Conservation (phyloP, 768 basidiomycete genomes). For the Inosperma sp. region DNA sequence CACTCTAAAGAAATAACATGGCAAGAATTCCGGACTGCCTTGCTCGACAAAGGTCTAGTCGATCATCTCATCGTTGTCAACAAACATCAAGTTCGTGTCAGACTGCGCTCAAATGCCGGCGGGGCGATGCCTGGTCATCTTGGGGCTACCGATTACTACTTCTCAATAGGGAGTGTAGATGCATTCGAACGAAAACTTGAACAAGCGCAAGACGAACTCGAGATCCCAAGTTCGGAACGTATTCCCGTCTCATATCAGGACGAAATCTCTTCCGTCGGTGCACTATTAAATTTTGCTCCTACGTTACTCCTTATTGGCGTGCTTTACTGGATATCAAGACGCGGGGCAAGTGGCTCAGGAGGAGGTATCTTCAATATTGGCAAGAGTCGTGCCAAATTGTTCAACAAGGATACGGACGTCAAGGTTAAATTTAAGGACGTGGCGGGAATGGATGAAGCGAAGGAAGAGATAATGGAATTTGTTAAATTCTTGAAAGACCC, state of each 20-base stretch:
- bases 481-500: slow-evolving; percentile 99
- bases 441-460: slow-evolving; percentile 99
- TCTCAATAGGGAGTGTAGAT: slow-evolving; percentile 97
- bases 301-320: slow-evolving; percentile 88
- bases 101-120: slow-evolving; percentile 86
- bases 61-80: slow-evolving; percentile 93
- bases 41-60: slow-evolving; percentile 94
- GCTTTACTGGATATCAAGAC: slow-evolving; percentile 82
- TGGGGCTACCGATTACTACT: slow-evolving; percentile 67
- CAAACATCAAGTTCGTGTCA: slow-evolving; percentile 83
- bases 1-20: slow-evolving; percentile 91
- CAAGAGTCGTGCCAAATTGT: slow-evolving; percentile 90
- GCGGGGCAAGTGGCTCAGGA: slow-evolving; percentile 58
- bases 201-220: slow-evolving; percentile 87
- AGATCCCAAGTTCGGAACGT: slow-evolving; percentile 86
- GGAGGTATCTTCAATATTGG: slow-evolving; percentile 97
- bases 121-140: slow-evolving; percentile 61
- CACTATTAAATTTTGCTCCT: slow-evolving; percentile 89
- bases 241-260: slow-evolving; percentile 97
- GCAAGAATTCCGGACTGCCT: slow-evolving; percentile 98
- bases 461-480: slow-evolving; percentile 99
- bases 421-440: slow-evolving; percentile 94
- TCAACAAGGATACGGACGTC: slow-evolving; percentile 96
- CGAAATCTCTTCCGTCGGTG: slow-evolving; percentile 80
- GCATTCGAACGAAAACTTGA: slow-evolving; percentile 94